These are phyloP conservation scores for Glutinoglossum americanum DNA, from an alignment of 495 filamentous ascomycete species.

Conservation along the genomic window DNA sequence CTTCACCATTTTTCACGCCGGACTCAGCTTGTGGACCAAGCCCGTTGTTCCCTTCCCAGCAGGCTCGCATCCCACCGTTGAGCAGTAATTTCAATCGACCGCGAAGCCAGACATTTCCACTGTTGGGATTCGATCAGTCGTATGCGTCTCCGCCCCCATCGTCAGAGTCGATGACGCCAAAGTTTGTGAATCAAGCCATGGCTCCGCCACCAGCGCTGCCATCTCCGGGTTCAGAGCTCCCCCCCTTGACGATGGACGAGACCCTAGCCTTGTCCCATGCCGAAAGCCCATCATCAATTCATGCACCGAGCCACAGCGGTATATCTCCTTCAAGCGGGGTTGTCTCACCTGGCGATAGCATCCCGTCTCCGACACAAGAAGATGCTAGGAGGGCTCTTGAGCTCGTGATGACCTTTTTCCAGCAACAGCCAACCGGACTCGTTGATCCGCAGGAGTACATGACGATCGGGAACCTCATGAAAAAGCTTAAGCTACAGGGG, in stretches of 20 bases:
- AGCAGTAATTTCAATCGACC: conserved; percentile 41
- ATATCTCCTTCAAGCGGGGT: not conserved
- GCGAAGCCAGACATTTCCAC: conserved; percentile 81
- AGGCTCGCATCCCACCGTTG: conserved; percentile 34
- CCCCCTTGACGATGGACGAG: not conserved
- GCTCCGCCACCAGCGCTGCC: not conserved
- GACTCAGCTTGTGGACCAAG: conserved; percentile 36
- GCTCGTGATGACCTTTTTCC: conserved; percentile 66
- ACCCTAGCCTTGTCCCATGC: not conserved
- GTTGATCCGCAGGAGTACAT: conserved; percentile 68
- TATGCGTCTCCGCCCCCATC: conserved; percentile 43
- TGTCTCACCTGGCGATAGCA: conserved; percentile 16
- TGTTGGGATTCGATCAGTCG: conserved; percentile 41
- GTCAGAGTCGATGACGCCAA: conserved; percentile 42
- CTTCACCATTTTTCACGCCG: conserved; percentile 68
- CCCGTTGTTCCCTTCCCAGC: conserved; percentile 45
- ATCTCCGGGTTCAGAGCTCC: not conserved
- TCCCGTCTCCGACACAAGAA: conserved; percentile 62
- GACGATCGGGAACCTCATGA: conserved; percentile 64
- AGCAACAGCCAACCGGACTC: conserved; percentile 43
- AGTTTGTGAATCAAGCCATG: conserved; percentile 18
- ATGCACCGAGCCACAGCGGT: not conserved
- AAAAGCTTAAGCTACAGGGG: conserved; percentile 54
- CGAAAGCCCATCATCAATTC: not conserved
- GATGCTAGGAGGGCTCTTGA: conserved; percentile 75